Conservation (phyloP, 768 basidiomycete species). For the Auriculariales sp. region DNA sequence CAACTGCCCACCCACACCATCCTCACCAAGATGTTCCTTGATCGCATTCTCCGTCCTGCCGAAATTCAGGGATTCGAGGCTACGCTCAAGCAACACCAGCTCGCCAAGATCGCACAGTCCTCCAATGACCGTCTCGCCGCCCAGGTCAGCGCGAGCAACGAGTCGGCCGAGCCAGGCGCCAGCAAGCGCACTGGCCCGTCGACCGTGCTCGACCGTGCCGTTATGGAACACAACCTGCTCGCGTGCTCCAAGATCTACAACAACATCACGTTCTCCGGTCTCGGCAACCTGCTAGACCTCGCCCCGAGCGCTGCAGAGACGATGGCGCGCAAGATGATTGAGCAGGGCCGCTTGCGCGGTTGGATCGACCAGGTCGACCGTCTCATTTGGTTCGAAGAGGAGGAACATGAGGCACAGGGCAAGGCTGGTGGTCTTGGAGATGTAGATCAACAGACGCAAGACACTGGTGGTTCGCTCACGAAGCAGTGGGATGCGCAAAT, state of each 20-base stretch:
- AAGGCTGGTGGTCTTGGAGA: constrained; percentile 91
- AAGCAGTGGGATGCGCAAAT: constrained; percentile 96
- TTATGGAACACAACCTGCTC: constrained; percentile 97
- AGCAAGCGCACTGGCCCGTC: constrained; percentile 83
- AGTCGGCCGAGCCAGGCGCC: constrained; percentile 34
- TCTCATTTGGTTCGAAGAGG: constrained; percentile 88
- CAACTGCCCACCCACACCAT: constrained; percentile 77
- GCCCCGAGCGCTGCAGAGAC: constrained; percentile 89
- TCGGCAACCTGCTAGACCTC: constrained; percentile 79
- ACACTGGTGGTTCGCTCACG: constrained; percentile 79
- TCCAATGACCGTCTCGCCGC: constrained; percentile 71
- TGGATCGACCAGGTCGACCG: constrained; percentile 93
- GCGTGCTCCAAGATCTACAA: constrained; percentile 96
- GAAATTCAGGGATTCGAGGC: constrained; percentile 86
- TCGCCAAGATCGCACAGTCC: constrained; percentile 79
- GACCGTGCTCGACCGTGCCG: constrained; percentile 91
- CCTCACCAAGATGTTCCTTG: constrained; percentile 95
- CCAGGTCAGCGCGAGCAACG: constrained; percentile 42
- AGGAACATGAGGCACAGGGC: constrained; percentile 86
- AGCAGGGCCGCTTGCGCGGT: constrained; percentile 85
- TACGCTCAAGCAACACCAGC: constrained; percentile 80
- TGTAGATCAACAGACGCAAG: constrained; percentile 69
- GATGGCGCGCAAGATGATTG: constrained; percentile 98
- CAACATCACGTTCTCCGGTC: constrained; percentile 90
- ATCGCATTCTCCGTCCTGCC: constrained; percentile 81